Evolutionary conservation across 768 basidiomycete species (phyloP).

Genomic region (Russula vinacea): DNA sequence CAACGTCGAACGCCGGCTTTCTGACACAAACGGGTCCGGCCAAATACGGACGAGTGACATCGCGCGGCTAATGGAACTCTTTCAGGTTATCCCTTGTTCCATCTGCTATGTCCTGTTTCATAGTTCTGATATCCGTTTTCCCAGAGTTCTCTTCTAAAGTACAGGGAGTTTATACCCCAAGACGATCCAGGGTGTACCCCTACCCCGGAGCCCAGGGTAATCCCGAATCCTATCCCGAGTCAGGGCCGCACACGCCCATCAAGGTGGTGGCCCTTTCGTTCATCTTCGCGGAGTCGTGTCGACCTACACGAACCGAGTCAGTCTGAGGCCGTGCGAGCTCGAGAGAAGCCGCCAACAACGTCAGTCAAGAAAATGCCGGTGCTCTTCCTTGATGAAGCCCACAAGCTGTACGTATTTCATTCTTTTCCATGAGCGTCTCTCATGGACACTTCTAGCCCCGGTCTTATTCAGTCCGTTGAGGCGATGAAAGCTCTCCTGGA

Average conservation of each 20-base stretch:
- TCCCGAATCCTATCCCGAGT: slow-evolving; percentile 8
- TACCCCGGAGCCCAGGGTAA: slow-evolving; percentile 9
- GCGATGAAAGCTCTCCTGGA: slow-evolving; percentile 84
- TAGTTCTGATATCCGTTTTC: slow-evolving; percentile 15
- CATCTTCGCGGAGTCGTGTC: slow-evolving; percentile 18
- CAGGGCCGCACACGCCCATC: slow-evolving; percentile 20
- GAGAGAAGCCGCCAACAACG: slow-evolving; percentile 38
- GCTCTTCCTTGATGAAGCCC: slow-evolving; percentile 83
- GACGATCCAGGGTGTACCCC: slow-evolving; percentile 7
- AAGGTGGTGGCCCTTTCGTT: slow-evolving; percentile 25
- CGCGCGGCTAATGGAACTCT: slow-evolving; percentile 79
- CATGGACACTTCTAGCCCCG: slow-evolving; percentile 46
- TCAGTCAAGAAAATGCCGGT: slow-evolving; percentile 69
- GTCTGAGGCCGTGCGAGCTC: slow-evolving; percentile 32
- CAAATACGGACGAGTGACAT: slow-evolving; percentile 74
- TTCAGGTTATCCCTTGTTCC: slow-evolving; percentile 50
- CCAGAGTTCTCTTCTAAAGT: slow-evolving; percentile 35
- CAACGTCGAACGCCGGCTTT: slow-evolving; percentile 60
- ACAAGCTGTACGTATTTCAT: slow-evolving; percentile 59
- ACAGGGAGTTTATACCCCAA: slow-evolving; percentile 35
- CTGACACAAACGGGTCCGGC: slow-evolving; percentile 43
- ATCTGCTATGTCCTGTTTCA: neutral
- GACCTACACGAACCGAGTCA: slow-evolving; percentile 12
- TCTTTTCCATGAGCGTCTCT: neutral
- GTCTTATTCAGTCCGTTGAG: slow-evolving; percentile 70